Percentiles rank a stretch among this genome's conserved stretches.
Conservation (phyloP, 73 alveolate species). For the Tetrahymena borealis region DNA sequence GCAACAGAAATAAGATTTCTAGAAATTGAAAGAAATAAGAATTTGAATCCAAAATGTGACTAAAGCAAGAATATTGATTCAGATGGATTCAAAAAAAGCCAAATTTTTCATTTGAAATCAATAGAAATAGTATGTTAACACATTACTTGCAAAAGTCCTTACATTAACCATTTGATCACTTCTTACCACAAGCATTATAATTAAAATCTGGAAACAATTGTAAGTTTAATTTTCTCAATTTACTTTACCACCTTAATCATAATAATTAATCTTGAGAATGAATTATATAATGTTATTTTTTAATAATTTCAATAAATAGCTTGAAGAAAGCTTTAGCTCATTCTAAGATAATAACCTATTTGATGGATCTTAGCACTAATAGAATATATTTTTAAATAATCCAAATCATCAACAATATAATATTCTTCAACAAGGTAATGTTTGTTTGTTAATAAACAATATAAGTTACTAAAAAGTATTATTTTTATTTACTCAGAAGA, state of each 20-base stretch:
- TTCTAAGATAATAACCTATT: not conserved
- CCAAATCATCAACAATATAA: not conserved
- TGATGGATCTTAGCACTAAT: not conserved
- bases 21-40: conserved; percentile 31
- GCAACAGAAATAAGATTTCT: conserved; percentile 42
- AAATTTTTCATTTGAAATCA: conserved; percentile 34
- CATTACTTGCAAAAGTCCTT: conserved; percentile 34
- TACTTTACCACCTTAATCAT: no score
- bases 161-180: conserved; percentile 31
- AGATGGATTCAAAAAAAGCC: conserved; percentile 35
- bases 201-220: conserved; percentile 23
- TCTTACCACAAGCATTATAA: conserved; percentile 40
- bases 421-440: not conserved
- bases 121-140: conserved; percentile 34
- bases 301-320: not conserved
- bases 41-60: not conserved
- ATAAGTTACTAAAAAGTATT: not conserved
- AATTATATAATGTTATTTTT: no score
- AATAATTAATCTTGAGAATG: no score
- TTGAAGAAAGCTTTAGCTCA: not conserved
- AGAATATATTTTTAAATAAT: not conserved
- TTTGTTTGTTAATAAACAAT: not conserved
- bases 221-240: not conserved
- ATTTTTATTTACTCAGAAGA: not conserved
- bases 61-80: conserved; percentile 11